These are phyloP conservation scores for Neofusicoccum ribis DNA, from an alignment of 2,329 filamentous ascomycete genomes.

Conservation along the genomic window DNA sequence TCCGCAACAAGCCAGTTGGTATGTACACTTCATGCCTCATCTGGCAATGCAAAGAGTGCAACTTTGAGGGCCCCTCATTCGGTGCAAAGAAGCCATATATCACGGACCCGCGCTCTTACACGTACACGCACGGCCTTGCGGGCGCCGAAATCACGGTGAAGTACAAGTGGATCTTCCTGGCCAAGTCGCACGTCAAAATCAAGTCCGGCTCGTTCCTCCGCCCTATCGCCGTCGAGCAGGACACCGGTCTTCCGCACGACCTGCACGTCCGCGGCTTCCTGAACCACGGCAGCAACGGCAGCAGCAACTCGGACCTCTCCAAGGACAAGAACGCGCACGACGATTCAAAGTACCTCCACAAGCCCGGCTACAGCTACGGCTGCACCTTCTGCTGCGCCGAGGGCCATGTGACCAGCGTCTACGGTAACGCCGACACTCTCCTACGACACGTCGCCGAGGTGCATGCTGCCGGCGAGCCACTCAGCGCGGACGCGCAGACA, in stretches of 20 bases:
- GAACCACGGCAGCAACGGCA: slow-evolving; percentile 24
- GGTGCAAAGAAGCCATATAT: slow-evolving; percentile 25
- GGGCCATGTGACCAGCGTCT: slow-evolving; percentile 34
- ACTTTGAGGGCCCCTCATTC: slow-evolving; percentile 35
- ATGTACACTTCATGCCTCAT: slow-evolving; percentile 36
- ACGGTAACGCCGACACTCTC: slow-evolving; percentile 40
- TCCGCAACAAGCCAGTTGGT: slow-evolving; percentile 35
- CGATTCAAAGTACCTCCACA: background rate
- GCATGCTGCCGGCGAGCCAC: slow-evolving; percentile 33
- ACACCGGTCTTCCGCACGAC: background rate
- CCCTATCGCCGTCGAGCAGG: background rate
- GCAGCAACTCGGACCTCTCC: background rate
- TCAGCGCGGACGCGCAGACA: slow-evolving; percentile 29
- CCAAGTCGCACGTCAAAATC: slow-evolving; percentile 36
- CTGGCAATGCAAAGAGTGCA: slow-evolving; percentile 38
- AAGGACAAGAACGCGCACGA: background rate
- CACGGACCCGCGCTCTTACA: slow-evolving; percentile 32
- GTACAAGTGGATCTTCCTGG: slow-evolving; percentile 42
- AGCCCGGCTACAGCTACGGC: slow-evolving; percentile 28
- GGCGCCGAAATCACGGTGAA: slow-evolving; percentile 17
- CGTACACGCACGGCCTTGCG: background rate
- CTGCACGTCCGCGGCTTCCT: slow-evolving; percentile 6
- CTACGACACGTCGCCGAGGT: slow-evolving; percentile 40
- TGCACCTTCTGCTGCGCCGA: slow-evolving; percentile 38
- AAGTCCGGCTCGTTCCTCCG: slow-evolving; percentile 16